Evolutionary conservation across 2,329 filamentous ascomycete species (phyloP), one percentile per base, ranked within the genome.

Genomic region (Moelleriella libera): DNA sequence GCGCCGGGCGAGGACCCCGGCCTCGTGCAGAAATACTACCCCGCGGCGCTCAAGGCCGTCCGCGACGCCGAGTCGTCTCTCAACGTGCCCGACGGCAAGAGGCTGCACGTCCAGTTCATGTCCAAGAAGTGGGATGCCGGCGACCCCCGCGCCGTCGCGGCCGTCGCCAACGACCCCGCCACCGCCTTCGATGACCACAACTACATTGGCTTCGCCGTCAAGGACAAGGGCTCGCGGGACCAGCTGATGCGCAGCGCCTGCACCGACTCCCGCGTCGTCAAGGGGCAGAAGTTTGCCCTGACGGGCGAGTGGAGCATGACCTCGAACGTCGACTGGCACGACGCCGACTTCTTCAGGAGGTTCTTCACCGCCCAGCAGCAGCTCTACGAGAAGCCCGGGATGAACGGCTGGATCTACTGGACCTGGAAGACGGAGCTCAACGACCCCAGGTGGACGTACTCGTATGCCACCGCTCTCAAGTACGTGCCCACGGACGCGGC

Each of bases 261-360:
- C 63, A 63, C 54, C 29, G 65, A 67, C 53, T 61, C 70, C 50
- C 67, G 68, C 30, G 61, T 62, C 48, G 62, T 62, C 6, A 64
- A 67, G 52, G 53, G 55, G 34, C 47, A 57, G 45, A 41, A 37
- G 43, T 54, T 56, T 30, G 67, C 68, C 30, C 66, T 82, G 39
- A 68, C 80, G 2, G 76, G 76, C 32, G 78, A 82, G 56, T 81
- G 74, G 68, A 71, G 69, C 49, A 58, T 81, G 43, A 68, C 66
- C 42, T 68, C 71, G 51, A 55, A 67, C 47, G 64, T 74, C 4
- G 61, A 78, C 55, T 62, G 58, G 57, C 65, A 56, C 11, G 48
- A 58, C 7, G 67, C 58, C 6, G 63, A 57, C 9, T 82, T 78
- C 57, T 81, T 80, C 60, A 61, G 52, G 48, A 62, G 68, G 50